Base-by-base conservation (phyloP, 179 eudicot genomes). In the Silene coronaria region DNA sequence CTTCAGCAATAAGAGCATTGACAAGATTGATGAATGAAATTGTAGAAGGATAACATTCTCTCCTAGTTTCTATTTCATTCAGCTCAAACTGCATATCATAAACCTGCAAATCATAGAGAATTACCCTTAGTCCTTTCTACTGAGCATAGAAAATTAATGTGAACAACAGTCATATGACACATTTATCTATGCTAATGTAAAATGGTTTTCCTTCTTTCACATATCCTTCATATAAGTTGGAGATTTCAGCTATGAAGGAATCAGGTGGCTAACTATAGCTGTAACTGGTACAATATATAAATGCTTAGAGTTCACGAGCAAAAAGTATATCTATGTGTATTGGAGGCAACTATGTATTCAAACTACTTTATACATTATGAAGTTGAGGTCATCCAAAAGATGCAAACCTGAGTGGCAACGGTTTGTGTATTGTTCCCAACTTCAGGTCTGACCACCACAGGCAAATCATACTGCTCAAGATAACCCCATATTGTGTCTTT, bases 31-130 rank as follows among this genome's bases (percentile, higher is more conserved):
- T 84, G 83, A 96, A 93, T 45, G 99, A 96, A 69, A 96, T 89
- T 53, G 98, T 96, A 58, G 99, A 96, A 64, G 99, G 98, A 55
- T 93, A 96, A 75, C 83, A 88, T 84, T 96, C 99, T 74, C 93
- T 91, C 82, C 99, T 87, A 59, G 99, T 91, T 85, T 96, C 99
- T 78, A 96, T 88, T 82, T 96, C 99, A 83, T 96, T 93, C 73
- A 96, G 85, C 87, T 96, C 99, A 82, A 86, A 96, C 78, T 91
- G 88, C 99, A 93, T 96, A 80, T 96, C 98, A 82, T 96, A 96
- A 72, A 93, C 92, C 98, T 96, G 87, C 70, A 81, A 82, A 75
- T 71, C 21, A 58, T 78, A 80, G 75, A 58, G 21, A 58, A 19
- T 16, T 27, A 22, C n/a, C 72, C 45, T 26, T 75, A 62, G 10